Conservation (phyloP, 1,139 yeast species). For the Saccharomyces hybrid region DNA sequence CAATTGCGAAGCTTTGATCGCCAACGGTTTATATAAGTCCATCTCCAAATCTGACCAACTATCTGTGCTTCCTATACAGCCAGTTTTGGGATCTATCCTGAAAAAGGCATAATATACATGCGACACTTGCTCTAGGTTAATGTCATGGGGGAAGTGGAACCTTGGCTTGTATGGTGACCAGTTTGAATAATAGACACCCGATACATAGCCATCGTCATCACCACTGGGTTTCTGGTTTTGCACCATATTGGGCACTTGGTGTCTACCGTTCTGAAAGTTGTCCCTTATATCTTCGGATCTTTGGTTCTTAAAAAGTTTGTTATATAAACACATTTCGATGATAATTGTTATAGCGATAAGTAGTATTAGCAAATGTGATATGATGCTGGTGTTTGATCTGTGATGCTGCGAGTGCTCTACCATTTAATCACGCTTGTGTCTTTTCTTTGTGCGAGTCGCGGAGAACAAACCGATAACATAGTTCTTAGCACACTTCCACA, state of each 20-base stretch:
- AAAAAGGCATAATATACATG: constrained; percentile 77
- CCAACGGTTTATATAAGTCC: constrained; percentile 30
- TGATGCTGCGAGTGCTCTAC: not conserved
- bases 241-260: not conserved
- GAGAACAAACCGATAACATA: not conserved
- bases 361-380: not conserved
- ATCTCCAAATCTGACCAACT: constrained; percentile 59
- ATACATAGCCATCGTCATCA: constrained; percentile 10
- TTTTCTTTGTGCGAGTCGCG: not conserved
- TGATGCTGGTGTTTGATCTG: not conserved
- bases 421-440: not conserved
- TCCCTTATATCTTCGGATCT: constrained; percentile 6
- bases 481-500: not conserved
- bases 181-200: constrained; percentile 43
- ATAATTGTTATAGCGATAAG: constrained; percentile 1
- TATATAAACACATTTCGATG: constrained; percentile 13
- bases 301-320: constrained; percentile 9
- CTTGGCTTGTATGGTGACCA: constrained; percentile 69
- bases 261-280: constrained; percentile 2
- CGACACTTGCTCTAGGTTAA: constrained; percentile 51
- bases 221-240: not conserved
- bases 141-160: constrained; percentile 56
- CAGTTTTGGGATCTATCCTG: constrained; percentile 46
- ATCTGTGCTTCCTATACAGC: constrained; percentile 50
- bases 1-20: constrained; percentile 4